phyloP scores from a whole-genome alignment of 2,329 filamentous ascomycete genomes.

The Podosphaera xanthii region DNA sequence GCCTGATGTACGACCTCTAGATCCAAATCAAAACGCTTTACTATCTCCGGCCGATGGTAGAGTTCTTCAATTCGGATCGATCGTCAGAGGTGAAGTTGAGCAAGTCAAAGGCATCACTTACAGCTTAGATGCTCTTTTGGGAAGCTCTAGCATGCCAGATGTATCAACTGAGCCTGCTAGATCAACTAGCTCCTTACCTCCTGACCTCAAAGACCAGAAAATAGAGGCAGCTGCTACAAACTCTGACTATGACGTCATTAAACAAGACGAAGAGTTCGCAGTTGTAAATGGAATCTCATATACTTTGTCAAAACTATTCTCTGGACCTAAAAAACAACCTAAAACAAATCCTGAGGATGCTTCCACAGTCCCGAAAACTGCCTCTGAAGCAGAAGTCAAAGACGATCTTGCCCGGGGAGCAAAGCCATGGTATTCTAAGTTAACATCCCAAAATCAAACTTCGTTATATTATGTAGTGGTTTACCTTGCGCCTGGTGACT shows the following conservation, averaged over 20 bases:
- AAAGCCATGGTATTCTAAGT: constrained; percentile 46
- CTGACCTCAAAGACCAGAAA: constrained; percentile 7
- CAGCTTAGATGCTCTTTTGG: constrained; percentile 76
- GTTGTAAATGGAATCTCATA: constrained; percentile 88
- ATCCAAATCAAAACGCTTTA: constrained; percentile 57
- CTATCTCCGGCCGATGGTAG: constrained; percentile 79
- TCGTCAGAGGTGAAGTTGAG: constrained; percentile 84
- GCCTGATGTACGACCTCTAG: constrained; percentile 64
- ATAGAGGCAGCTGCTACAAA: constrained; percentile 11
- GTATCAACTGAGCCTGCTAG: constrained; percentile 11
- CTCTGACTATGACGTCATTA: constrained; percentile 39
- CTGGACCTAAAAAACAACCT: constrained; percentile 29
- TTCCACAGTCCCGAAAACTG: constrained; percentile 39
- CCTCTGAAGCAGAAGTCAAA: constrained; percentile 63
- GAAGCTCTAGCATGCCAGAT: constrained; percentile 31
- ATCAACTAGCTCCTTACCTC: constrained; percentile 26
- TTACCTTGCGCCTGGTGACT: constrained; percentile 91
- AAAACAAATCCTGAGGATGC: constrained; percentile 40
- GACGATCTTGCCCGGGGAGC: constrained; percentile 59
- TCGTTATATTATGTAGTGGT: constrained; percentile 84
- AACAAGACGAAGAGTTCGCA: constrained; percentile 78
- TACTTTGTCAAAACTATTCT: constrained; percentile 69
- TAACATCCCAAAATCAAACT: constrained; percentile 34
- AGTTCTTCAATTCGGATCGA: constrained; percentile 75
- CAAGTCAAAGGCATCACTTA: constrained; percentile 99